phyloP scores from a whole-genome alignment of 2,329 filamentous ascomycete species.

The Ceratocystis ficicola region DNA sequence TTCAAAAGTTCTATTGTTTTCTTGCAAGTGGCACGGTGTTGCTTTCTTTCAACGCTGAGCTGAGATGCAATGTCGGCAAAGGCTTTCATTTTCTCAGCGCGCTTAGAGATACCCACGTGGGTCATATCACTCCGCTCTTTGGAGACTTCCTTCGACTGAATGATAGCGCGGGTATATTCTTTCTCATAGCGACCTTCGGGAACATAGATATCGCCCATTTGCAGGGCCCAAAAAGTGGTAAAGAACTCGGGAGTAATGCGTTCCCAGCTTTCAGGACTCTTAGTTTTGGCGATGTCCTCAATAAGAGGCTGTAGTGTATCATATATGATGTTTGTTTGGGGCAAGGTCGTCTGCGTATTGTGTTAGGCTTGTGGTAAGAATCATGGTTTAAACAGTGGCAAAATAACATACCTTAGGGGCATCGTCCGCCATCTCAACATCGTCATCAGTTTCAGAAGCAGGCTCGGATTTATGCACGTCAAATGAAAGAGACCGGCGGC shows the following conservation, averaged over 20 bases:
- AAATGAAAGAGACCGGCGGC: constrained; percentile 59
- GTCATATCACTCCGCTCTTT: constrained; percentile 63
- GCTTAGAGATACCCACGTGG: constrained; percentile 51
- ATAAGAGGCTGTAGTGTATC: constrained; percentile 55
- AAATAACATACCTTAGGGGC: constrained; percentile 15
- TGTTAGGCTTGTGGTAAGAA: background rate
- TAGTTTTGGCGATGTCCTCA: constrained; percentile 48
- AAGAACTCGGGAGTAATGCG: constrained; percentile 72
- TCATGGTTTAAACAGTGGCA: background rate
- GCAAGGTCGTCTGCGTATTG: background rate
- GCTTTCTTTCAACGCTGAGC: constrained; percentile 23
- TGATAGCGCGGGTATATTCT: constrained; percentile 57
- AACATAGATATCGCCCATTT: constrained; percentile 67
- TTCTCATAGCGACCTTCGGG: constrained; percentile 65
- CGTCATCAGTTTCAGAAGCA: constrained; percentile 8
- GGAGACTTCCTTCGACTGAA: constrained; percentile 53
- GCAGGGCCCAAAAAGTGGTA: constrained; percentile 82
- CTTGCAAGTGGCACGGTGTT: constrained; percentile 20
- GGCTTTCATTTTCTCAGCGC: constrained; percentile 56
- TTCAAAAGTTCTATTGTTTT: constrained; percentile 49
- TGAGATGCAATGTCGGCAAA: constrained; percentile 44
- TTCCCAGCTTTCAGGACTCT: constrained; percentile 53
- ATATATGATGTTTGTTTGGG: constrained; percentile 10
- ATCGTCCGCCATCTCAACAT: constrained; percentile 22
- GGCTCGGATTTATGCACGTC: constrained; percentile 35